A percentile compares a stretch with the other conserved stretches of the same genome.
These are phyloP conservation scores for Paramecium primaurelia DNA, from an alignment of 73 alveolate genomes.

Conservation along the genomic window DNA sequence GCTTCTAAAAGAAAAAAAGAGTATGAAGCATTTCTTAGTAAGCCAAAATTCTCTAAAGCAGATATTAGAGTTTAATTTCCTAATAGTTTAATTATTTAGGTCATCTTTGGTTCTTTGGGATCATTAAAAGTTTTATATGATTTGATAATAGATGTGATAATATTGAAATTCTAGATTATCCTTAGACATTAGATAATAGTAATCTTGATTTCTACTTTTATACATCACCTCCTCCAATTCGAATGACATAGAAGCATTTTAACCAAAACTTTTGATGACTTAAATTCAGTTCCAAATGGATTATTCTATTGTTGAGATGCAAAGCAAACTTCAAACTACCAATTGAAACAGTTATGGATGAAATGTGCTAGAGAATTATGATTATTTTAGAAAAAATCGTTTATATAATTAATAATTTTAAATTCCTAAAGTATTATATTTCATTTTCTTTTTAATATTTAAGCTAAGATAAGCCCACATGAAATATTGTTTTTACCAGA, in stretches of 20 bases:
- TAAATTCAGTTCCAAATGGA: constrained; percentile 37
- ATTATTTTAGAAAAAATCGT: not conserved
- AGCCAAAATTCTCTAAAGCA: not conserved
- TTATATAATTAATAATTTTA: not conserved
- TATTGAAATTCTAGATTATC: not conserved
- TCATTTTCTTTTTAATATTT: not conserved
- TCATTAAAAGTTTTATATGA: not conserved
- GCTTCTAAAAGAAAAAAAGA: constrained; percentile 27
- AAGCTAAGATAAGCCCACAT: not conserved
- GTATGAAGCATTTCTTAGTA: not conserved
- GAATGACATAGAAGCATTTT: not conserved
- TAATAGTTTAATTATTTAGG: not conserved
- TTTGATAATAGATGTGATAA: not conserved
- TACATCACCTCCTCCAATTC: constrained; percentile 1
- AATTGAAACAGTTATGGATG: not conserved
- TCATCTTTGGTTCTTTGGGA: not conserved
- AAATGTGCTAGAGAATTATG: not conserved
- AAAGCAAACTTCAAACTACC: not conserved
- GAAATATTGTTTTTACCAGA: too few species aligned
- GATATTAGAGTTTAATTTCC: not conserved
- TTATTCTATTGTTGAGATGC: constrained; percentile 16
- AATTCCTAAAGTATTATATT: not conserved
- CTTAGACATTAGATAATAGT: not conserved
- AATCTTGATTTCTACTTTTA: not conserved
- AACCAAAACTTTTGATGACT: not conserved